Conservation (phyloP, 495 filamentous ascomycete genomes). For the Penicillium coffeae region DNA sequence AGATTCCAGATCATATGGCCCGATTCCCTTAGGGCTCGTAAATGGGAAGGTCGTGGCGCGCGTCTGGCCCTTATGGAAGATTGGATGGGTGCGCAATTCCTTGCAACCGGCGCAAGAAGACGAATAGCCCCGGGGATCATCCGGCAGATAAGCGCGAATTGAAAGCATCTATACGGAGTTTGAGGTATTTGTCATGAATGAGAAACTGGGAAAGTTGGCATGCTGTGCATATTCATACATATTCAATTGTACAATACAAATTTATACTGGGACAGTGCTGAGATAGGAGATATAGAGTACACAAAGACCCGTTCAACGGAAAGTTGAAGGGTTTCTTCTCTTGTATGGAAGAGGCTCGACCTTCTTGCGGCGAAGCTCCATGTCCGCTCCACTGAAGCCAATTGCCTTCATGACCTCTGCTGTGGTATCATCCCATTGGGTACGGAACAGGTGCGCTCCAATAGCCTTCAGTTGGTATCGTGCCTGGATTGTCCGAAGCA, state of each 20-base stretch:
- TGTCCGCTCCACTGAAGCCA: conserved; percentile 66
- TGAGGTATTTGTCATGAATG: conserved; percentile 18
- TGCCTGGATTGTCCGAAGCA: conserved; percentile 65
- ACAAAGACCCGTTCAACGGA: conserved; percentile 32
- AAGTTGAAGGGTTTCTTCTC: conserved; percentile 46
- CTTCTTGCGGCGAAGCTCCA: conserved; percentile 79
- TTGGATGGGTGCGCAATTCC: conserved; percentile 51
- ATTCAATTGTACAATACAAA: conserved; percentile 46
- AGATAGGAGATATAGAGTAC: conserved; percentile 18
- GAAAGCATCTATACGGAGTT: conserved; percentile 30
- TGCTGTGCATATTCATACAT: conserved; percentile 49
- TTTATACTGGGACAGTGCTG: conserved; percentile 22
- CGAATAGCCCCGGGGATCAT: conserved; percentile 2
- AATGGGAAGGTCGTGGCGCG: conserved; percentile 79
- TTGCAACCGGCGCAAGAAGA: conserved; percentile 35
- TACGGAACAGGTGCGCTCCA: conserved; percentile 83
- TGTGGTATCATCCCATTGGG: conserved; percentile 82
- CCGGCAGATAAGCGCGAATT: conserved; percentile 1
- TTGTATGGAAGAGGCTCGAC: conserved; percentile 55
- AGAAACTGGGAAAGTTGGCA: conserved; percentile 14
- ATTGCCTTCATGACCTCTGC: conserved; percentile 79
- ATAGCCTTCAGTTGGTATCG: conserved; percentile 66
- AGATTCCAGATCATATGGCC: conserved; percentile 83
- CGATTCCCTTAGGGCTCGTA: conserved; percentile 77
- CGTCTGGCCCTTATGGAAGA: conserved; percentile 49